Base-by-base conservation (phyloP, 371 early-diverging fungal genomes). In the Mortierella sp. region DNA sequence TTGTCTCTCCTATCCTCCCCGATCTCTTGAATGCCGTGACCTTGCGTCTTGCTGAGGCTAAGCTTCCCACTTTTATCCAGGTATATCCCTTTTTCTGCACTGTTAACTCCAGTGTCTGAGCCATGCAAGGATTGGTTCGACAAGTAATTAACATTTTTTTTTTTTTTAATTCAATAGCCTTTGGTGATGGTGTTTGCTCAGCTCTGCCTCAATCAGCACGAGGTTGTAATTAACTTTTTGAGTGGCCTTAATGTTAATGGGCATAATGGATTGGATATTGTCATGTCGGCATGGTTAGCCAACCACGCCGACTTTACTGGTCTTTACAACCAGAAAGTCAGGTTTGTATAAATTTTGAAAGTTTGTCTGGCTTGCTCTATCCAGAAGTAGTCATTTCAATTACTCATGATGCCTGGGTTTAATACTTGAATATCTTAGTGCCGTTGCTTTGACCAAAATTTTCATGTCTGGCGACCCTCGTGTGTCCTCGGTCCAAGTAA, bases 101-200 rank as follows among this genome's bases (percentile, higher is more conserved):
- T 2, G 51, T 51, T 9, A 40, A 9, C 40, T 23, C n/a, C 5
- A 8, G n/a, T 51, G 32, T 7, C 15, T 31, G 40, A 51, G 37
- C 22, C 34, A 26, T 56, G 6, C 60, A 51, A 68, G 1, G 6
- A 26, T 9, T 3, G 0, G 7, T 51, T 23, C 34, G 17, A 9
- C 49, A 37, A 31, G 31, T 10, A 43, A 26, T 43, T 61, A 53
- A 28, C 61, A 26, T 5, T 64, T 34, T 22, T 31, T 42, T 8
- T 49, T 17, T 61, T n/a, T 22, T 23, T 45, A 5, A 43, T 2
- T 15, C 40, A 29, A 17, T 26, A 9, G 86, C 93, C 95, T n/a
- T 84, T 97, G n/a, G 87, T 97, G 5, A 85, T 94, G 79, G 92
- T 96, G 15, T 94, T 96, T 82, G 95, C 95, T 42, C 95, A 96